phyloP scores from a whole-genome alignment of 2,329 filamentous ascomycete genomes.

The Myotisia sp. region DNA sequence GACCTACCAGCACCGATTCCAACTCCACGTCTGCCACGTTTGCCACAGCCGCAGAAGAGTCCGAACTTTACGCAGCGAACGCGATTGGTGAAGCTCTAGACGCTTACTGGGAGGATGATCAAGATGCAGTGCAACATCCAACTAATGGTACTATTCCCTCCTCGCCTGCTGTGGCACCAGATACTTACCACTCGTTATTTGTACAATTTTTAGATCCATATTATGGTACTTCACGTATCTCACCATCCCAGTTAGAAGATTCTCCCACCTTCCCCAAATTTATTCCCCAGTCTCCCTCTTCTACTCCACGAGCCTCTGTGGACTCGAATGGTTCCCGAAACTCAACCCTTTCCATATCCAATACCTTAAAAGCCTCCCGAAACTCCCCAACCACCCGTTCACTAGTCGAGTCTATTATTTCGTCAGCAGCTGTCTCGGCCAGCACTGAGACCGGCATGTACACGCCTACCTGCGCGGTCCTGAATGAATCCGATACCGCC shows the following conservation, averaged over 20 bases:
- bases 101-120: not conserved
- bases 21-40: conserved; percentile 49
- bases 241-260: no score
- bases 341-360: conserved; percentile 1
- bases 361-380: not conserved
- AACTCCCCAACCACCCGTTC: not conserved
- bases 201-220: no score
- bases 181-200: no score
- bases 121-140: no score
- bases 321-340: not conserved
- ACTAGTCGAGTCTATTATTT: conserved; percentile 7
- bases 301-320: conserved; percentile 2
- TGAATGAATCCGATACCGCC: conserved; percentile 43
- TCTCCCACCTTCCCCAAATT: conserved; percentile 1
- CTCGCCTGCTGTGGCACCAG: no score
- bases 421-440: not conserved
- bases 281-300: not conserved
- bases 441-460: conserved; percentile 14
- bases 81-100: not conserved
- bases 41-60: conserved; percentile 46
- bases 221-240: no score
- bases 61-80: conserved; percentile 22
- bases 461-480: conserved; percentile 21
- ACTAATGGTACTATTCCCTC: no score
- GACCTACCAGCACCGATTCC: conserved; percentile 45